These are phyloP conservation scores for Brassica rapa DNA, from an alignment of 345 rosid genomes.

Conservation along the genomic window DNA sequence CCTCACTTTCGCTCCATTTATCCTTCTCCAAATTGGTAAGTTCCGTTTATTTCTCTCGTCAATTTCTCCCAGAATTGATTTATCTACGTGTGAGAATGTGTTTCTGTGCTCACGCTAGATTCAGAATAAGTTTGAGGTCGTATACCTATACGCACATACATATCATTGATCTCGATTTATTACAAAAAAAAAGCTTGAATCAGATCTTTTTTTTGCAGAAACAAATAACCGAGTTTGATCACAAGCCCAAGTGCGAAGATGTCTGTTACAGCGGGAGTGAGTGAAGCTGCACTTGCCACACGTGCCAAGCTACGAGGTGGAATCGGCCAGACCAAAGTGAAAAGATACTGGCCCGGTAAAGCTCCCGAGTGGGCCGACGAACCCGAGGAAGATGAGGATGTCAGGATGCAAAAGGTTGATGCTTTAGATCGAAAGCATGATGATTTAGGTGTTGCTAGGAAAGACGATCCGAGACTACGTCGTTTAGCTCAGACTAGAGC, in stretches of 20 bases:
- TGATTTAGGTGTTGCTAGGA: constrained; percentile 40
- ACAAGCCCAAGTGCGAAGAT: too few relatives aligned
- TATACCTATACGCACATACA: neutral
- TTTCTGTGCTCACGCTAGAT: neutral
- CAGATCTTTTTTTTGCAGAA: neutral
- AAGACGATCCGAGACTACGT: constrained; percentile 70
- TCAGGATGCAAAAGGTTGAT: constrained; percentile 51
- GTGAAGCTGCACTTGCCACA: constrained; percentile 57
- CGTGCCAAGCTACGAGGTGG: constrained; percentile 74
- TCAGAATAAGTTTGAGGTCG: neutral
- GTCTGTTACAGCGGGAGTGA: constrained; percentile 81
- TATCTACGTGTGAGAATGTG: neutral
- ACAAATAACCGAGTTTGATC: neutral
- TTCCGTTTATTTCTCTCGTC: neutral
- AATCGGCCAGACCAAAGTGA: constrained; percentile 70
- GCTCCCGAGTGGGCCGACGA: constrained; percentile 81
- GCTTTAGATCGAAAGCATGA: constrained; percentile 55
- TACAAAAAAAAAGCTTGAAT: constrained; percentile 3
- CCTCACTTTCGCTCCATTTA: too few relatives aligned
- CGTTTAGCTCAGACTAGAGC: constrained; percentile 61
- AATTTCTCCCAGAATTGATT: neutral
- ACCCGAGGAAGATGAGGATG: constrained; percentile 61
- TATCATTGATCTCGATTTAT: neutral
- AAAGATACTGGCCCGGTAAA: constrained; percentile 76
- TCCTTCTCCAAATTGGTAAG: neutral